Base-by-base conservation (phyloP, 352 stramenopile genomes). In the Phytophthora pseudosyringae region DNA sequence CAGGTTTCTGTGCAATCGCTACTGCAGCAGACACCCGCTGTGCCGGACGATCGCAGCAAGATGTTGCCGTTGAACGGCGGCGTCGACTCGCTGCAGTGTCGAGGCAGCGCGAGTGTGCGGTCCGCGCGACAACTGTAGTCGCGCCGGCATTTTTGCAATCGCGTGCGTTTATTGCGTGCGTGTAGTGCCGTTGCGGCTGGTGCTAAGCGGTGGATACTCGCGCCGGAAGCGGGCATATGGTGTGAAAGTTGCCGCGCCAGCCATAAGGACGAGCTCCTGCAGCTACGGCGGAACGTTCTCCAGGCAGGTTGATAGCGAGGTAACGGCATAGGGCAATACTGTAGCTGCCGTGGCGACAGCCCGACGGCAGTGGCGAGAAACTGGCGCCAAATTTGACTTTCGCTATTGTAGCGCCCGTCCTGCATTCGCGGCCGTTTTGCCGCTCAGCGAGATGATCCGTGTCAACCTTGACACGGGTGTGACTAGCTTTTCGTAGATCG, bases 261-360 rank as follows among this genome's bases (percentile, higher is more conserved):
- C 62, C 62, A 70, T 59, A 67, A 62, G 59, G 59, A 52, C 50
- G 36, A 59, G 18, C 3, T 26, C 46, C 62, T 57, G 62, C 54
- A 65, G 62, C 62, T 70, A 60, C 47, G 62, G 46, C 54, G 54
- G 62, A 70, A 70, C 62, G 47, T 70, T 70, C 62, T 40, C 21
- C 32, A 28, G 40, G 33, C 61, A 50, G 46, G 45, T 49, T 62
- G 46, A 66, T 46, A 9, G 45, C 51, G 59, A 67, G 47, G 50
- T 67, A 67, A 67, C 59, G 16, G 18, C 58, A 52, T 61, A 38
- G 29, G 35, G 41, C 41, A 40, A 28, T 45, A 47, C 9, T 8
- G 5, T 12, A 18, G 25, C 15, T 51, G 16, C 16, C 18, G 28
- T 28, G 7, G n/a, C 25, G 25, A 21, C 15, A 49, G 43, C 12